Percentiles rank a stretch among this genome's conserved stretches.
phyloP scores from a whole-genome alignment of 2,329 filamentous ascomycete species.

The Fusarium buxicola region DNA sequence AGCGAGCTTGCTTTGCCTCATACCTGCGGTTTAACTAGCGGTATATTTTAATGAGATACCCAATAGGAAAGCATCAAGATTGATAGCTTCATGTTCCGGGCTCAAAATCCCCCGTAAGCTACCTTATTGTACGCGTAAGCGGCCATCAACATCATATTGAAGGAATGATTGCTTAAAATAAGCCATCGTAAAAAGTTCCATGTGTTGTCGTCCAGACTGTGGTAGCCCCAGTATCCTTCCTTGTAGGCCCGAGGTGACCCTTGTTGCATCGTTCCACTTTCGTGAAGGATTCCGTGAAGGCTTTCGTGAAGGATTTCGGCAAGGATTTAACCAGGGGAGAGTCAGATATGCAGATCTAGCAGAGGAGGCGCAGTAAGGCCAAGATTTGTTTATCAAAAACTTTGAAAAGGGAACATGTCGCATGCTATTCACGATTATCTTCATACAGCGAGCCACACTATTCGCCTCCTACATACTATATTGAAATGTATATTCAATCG shows the following conservation, averaged over 20 bases:
- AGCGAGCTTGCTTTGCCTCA: neutral
- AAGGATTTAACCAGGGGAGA: neutral
- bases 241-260: neutral
- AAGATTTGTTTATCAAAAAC: neutral
- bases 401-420: slow-evolving; percentile 1
- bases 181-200: too few species aligned
- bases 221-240: neutral
- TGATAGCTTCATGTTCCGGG: neutral
- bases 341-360: neutral
- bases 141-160: neutral
- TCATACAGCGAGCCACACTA: neutral
- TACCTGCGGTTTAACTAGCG: neutral
- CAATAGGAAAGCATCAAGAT: neutral
- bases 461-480: neutral
- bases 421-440: neutral
- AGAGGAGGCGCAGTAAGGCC: slow-evolving; percentile 6
- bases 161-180: neutral
- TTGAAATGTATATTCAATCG: slow-evolving; percentile 12
- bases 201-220: neutral
- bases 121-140: neutral
- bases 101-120: too few species aligned
- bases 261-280: slow-evolving; percentile 1
- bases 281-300: neutral
- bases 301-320: neutral
- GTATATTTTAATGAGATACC: neutral